phyloP scores from a whole-genome alignment of 805 yeast species.

The Danielia reshetovae region DNA sequence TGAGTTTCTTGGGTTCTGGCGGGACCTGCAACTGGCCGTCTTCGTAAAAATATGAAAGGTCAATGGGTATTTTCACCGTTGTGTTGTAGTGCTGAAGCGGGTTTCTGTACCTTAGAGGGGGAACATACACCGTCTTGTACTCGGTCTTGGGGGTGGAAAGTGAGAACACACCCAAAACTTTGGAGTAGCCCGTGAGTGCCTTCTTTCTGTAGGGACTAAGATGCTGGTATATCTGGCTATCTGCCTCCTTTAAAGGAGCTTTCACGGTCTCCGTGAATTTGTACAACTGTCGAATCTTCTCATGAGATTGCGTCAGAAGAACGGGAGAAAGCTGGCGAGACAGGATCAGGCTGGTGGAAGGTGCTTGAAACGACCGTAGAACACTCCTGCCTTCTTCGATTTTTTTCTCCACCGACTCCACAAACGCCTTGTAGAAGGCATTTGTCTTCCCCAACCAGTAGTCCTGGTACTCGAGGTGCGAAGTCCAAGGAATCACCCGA shows the following conservation, averaged over 20 bases:
- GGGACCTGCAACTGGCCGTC: conserved; percentile 5
- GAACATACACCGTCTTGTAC: conserved; percentile 26
- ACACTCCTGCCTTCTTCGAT: conserved; percentile 17
- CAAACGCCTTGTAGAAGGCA: conserved; percentile 33
- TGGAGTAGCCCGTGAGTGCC: conserved; percentile 28
- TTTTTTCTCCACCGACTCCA: conserved; percentile 26
- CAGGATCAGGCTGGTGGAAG: conserved; percentile 1
- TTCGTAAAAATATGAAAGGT: conserved; percentile 24
- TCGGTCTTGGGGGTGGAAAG: conserved; percentile 32
- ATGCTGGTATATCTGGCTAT: conserved; percentile 27
- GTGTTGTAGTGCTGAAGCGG: conserved; percentile 12
- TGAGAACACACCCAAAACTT: conserved; percentile 28
- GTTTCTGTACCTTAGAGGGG: conserved; percentile 28
- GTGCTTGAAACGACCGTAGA: neutral
- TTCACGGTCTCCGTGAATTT: conserved; percentile 20
- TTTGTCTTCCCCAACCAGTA: conserved; percentile 17
- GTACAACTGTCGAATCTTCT: conserved; percentile 32
- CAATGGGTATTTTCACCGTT: conserved; percentile 29
- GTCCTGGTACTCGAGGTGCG: conserved; percentile 19
- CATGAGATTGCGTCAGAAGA: conserved; percentile 1
- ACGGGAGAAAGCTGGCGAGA: conserved; percentile 3
- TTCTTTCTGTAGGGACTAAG: conserved; percentile 31
- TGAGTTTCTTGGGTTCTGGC: conserved; percentile 33
- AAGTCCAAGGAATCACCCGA: conserved; percentile 30
- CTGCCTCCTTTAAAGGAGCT: conserved; percentile 12